phyloP scores from a whole-genome alignment of 1,139 yeast species.

The Suhomyces bolitotheri region DNA sequence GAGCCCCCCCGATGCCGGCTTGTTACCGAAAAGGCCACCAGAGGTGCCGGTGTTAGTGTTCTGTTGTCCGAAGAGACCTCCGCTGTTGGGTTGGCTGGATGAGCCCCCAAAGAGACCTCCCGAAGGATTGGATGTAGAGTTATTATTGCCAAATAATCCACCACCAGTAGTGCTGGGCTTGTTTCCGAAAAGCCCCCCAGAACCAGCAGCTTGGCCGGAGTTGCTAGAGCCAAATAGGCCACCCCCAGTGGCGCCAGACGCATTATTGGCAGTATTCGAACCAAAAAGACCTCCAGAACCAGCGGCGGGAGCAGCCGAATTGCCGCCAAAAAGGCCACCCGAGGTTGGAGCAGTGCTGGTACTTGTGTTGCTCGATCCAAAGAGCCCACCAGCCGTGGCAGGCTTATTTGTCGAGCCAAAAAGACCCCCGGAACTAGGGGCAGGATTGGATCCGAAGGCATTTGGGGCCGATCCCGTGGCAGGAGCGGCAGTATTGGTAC shows the following conservation, averaged over 20 bases:
- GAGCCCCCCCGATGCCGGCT: slow-evolving; percentile 24
- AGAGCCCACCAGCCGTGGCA: slow-evolving; percentile 11
- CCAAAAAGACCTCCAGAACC: slow-evolving; percentile 22
- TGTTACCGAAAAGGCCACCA: slow-evolving; percentile 25
- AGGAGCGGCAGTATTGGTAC: slow-evolving; percentile 5
- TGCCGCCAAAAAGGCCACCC: slow-evolving; percentile 15
- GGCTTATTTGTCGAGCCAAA: slow-evolving; percentile 13
- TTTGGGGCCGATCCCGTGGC: too few species aligned
- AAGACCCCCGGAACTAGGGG: slow-evolving; percentile 16
- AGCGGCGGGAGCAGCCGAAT: slow-evolving; percentile 4
- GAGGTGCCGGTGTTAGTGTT: slow-evolving; percentile 8
- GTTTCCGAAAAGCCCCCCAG: slow-evolving; percentile 31
- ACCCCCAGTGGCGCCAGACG: slow-evolving; percentile 5
- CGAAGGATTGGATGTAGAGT: slow-evolving; percentile 10
- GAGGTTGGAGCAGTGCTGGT: slow-evolving; percentile 2
- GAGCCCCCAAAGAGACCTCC: slow-evolving; percentile 25
- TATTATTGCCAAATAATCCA: slow-evolving; percentile 14
- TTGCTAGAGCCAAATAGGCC: slow-evolving; percentile 18
- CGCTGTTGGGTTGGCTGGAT: slow-evolving; percentile 8
- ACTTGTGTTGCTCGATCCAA: slow-evolving; percentile 8
- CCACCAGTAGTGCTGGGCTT: slow-evolving; percentile 11
- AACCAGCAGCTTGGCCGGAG: slow-evolving; percentile 3
- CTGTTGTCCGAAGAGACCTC: slow-evolving; percentile 13
- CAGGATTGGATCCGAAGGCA: slow-evolving; percentile 4
- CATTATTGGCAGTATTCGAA: slow-evolving; percentile 5